Evolutionary conservation across 2,329 filamentous ascomycete genomes (phyloP), one percentile per base, ranked within the genome.

Genomic region (Lasiodiplodia citricola): DNA sequence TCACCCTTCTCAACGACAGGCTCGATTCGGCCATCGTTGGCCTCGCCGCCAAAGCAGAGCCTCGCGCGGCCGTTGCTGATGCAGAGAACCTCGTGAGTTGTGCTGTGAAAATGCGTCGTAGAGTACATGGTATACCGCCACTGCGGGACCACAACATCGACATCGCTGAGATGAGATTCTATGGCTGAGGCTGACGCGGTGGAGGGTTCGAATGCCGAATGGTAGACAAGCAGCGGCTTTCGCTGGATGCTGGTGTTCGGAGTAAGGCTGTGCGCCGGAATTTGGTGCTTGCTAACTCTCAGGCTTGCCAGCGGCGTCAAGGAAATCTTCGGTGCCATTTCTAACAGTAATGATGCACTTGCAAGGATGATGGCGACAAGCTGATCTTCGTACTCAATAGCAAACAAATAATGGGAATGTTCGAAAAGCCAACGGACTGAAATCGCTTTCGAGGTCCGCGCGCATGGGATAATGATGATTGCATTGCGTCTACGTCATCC

Each of bases 91-190:
- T 92, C 89, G 75, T 92, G 90, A 0, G 87, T 85, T 0, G 85
- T 91, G 73, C 83, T 87, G 79, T 92, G 90, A 76, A 90, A 92
- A 78, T 92, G 90, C 0, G 85, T 87, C 6, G 84, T 86, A 44
- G 76, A 78, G 77, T 90, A 92, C 89, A 92, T 92, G 18, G 87
- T 88, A 78, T 89, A 91, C 31, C 87, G 83, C 90, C 90, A 92
- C 74, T 90, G 87, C 0, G 90, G 89, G 1, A 74, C 75, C 3
- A 91, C 89, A 41, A 87, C 86, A 8, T 83, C 85, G 18, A 87
- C 76, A 3, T 76, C 74, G 7, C 75, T 74, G 6, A 92, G 82
- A 71, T 89, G 89, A 0, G 82, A 75, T 74, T 90, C 87, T 58
- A 91, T 85, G 1, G 81, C 74, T 2, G 83, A 81, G 3, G 87